Percentiles rank a stretch among this genome's conserved stretches.
Conservation (phyloP, 2,329 filamentous ascomycete species). For the Fusarium sp. region DNA sequence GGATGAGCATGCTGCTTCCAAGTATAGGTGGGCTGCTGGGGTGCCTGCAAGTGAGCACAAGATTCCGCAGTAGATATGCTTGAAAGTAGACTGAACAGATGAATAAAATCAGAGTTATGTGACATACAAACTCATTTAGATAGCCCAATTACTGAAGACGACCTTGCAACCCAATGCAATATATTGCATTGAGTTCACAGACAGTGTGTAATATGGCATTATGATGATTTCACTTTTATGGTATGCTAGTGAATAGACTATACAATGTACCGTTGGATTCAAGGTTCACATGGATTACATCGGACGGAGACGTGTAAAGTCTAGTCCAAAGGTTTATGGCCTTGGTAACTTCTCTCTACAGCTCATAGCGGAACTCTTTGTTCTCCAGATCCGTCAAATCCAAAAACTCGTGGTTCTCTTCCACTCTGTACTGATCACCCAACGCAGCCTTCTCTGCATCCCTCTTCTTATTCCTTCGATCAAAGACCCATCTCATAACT, state of each 20-base stretch:
- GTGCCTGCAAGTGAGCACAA: constrained; percentile 34
- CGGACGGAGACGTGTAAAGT: no score
- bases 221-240: no score
- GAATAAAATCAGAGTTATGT: no score
- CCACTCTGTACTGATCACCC: background rate
- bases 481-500: constrained; percentile 31
- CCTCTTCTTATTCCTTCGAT: constrained; percentile 18
- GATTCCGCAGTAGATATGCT: constrained; percentile 8
- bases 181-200: rapidly evolving
- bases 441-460: constrained; percentile 8
- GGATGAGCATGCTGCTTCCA: constrained; percentile 61
- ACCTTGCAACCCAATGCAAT: background rate
- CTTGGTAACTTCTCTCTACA: background rate
- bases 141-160: rapidly evolving
- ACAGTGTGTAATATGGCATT: rapidly evolving
- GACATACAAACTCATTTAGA: rapidly evolving
- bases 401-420: constrained; percentile 32
- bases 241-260: background rate
- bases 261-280: no score
- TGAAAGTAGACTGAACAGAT: background rate
- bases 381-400: constrained; percentile 28
- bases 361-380: background rate
- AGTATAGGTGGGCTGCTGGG: constrained; percentile 53
- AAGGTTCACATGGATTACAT: rapidly evolving
- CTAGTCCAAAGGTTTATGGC: rapidly evolving